Percentiles rank a stretch among this genome's conserved stretches.
Evolutionary conservation across 768 basidiomycete species (phyloP).

Genomic region (Kockovaella imperatae): DNA sequence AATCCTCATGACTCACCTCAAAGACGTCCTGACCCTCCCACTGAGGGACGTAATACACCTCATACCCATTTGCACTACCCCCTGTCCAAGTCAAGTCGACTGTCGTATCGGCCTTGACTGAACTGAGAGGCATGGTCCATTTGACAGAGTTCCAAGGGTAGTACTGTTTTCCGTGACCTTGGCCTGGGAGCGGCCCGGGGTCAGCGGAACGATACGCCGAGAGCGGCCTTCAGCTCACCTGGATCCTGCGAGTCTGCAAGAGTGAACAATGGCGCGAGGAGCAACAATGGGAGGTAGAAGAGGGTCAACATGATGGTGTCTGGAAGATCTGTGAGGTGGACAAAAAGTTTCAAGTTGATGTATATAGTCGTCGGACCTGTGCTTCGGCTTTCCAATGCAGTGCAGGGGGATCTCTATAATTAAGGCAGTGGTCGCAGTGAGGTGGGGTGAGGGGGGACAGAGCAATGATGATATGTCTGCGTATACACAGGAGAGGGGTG

Average conservation of each 20-base stretch:
- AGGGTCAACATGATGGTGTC: neutral
- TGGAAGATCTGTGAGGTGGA: too few species aligned
- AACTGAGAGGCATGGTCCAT: neutral
- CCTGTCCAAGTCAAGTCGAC: conserved; percentile 2
- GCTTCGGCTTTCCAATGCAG: neutral
- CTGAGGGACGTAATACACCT: conserved; percentile 4
- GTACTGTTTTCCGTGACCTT: neutral
- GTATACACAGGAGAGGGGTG: too few species aligned
- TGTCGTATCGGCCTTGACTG: neutral
- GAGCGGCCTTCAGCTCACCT: too few species aligned
- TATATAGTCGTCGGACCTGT: neutral
- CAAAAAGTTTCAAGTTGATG: neutral
- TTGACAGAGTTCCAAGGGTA: conserved; percentile 2
- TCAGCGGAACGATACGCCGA: too few species aligned
- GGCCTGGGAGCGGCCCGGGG: too few species aligned
- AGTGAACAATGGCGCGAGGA: neutral
- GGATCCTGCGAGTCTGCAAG: too few species aligned
- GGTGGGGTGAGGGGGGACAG: neutral
- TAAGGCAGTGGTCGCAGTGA: neutral
- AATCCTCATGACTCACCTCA: neutral
- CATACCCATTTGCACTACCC: neutral
- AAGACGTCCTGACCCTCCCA: neutral
- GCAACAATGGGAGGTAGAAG: neutral
- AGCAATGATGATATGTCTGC: too few species aligned
- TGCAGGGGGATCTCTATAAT: neutral